Conservation (phyloP, 495 filamentous ascomycete species). For the Xylaria telfairii region DNA sequence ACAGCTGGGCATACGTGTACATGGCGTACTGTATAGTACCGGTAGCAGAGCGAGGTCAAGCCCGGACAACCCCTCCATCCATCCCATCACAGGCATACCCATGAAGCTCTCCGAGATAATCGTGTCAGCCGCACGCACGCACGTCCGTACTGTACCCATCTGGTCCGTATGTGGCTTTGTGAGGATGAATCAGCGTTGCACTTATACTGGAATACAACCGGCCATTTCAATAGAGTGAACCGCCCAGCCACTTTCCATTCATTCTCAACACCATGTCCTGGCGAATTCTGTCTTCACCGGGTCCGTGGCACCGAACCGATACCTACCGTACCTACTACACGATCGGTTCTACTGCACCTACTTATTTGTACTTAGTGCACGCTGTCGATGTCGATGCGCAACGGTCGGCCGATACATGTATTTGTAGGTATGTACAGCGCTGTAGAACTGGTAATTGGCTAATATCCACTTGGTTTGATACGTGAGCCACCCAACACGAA, state of each 20-base stretch:
- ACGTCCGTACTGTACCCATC: no score
- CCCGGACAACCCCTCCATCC: neutral
- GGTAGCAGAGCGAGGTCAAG: neutral
- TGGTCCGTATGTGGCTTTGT: neutral
- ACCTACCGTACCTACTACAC: neutral
- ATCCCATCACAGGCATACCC: neutral
- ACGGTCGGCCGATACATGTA: no score
- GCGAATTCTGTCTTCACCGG: neutral
- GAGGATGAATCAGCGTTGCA: neutral
- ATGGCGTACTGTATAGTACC: no score
- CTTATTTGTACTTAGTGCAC: no score
- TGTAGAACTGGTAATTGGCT: neutral
- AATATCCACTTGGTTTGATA: neutral
- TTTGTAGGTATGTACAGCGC: no score
- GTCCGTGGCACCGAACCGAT: neutral
- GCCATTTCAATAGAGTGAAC: neutral
- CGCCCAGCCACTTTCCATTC: neutral
- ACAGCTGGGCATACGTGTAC: neutral
- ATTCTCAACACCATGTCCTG: neutral
- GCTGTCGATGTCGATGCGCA: neutral
- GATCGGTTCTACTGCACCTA: no score
- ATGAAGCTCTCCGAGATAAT: conserved; percentile 1
- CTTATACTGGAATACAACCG: conserved; percentile 4
- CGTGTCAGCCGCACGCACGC: neutral
- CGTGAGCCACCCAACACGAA: neutral